Evolutionary conservation across 1,284 basidiomycete genomes (phyloP), one percentile per base, ranked within the genome.

Genomic region (Mycosarcoma maydis): DNA sequence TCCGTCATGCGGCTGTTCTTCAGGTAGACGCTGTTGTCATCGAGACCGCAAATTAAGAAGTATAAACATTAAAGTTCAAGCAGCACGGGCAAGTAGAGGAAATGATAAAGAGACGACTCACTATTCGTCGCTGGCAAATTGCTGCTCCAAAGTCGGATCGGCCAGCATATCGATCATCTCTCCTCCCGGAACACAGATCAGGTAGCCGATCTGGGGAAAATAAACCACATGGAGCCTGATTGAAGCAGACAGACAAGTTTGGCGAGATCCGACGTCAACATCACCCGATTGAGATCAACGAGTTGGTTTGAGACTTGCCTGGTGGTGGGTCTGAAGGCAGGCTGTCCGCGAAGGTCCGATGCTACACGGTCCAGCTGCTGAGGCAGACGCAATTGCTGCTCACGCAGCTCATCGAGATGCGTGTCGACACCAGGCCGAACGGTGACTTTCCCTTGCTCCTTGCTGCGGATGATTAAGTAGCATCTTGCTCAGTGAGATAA

Each of bases 181-280:
- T 6, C 54, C 64, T 6, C 14, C 33, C 4, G 62, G 55, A 7
- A 67, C 52, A 13, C 44, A 43, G n/a, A 72, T 62, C n/a, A 72
- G 23, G 29, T 72, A 72, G 22, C 69, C 69, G 16, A 72, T 72
- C 37, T 72, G 69, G 3, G 69, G 69, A 20, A 72, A 72, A 48
- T 66, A 67, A 32, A 67, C 64, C 1, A 72, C 69, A 14, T 52
- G 36, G 4, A 70, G 20, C 4, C 67, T 70, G 41, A 8, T n/a
- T n/a, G n/a, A n/a, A n/a, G n/a, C n/a, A n/a, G n/a, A n/a, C n/a
- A n/a, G n/a, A n/a, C n/a, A n/a, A n/a, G n/a, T n/a, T n/a, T n/a
- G n/a, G n/a, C n/a, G n/a, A n/a, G n/a, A n/a, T n/a, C n/a, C n/a
- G n/a, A n/a, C n/a, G n/a, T n/a, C n/a, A n/a, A n/a, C n/a, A n/a